These are phyloP conservation scores for Metarhizium brunneum DNA, from an alignment of 2,329 filamentous ascomycete species.

Conservation along the genomic window DNA sequence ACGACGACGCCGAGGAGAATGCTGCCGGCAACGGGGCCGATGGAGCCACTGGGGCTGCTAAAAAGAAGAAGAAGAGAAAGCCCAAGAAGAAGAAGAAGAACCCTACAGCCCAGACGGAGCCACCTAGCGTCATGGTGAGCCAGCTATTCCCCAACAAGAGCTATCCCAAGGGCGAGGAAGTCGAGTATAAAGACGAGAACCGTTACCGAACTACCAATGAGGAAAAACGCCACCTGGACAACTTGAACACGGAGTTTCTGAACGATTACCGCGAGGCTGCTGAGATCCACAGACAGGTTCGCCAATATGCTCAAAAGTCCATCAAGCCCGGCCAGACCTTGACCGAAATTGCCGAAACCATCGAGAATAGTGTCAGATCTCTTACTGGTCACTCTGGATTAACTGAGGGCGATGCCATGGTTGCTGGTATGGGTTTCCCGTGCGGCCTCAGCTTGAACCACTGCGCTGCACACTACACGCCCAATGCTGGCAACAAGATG, in stretches of 20 bases:
- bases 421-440: constrained; percentile 79
- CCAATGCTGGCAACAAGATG: constrained; percentile 77
- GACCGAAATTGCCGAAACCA: constrained; percentile 78
- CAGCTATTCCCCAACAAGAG: constrained; percentile 62
- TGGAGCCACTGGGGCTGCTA: constrained; percentile 26
- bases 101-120: constrained; percentile 62
- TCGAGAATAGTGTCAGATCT: constrained; percentile 72
- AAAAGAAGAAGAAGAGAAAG: constrained; percentile 63
- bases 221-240: constrained; percentile 75
- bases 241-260: constrained; percentile 72
- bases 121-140: constrained; percentile 62
- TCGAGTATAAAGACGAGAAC: constrained; percentile 71
- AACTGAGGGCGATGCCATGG: constrained; percentile 67
- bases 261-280: constrained; percentile 74
- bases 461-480: constrained; percentile 78
- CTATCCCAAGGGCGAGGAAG: constrained; percentile 70
- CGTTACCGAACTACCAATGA: constrained; percentile 68
- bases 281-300: constrained; percentile 83
- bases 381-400: constrained; percentile 69
- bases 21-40: constrained; percentile 22
- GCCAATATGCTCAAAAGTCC: constrained; percentile 70
- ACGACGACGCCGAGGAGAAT: constrained; percentile 42
- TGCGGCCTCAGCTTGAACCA: constrained; percentile 78
- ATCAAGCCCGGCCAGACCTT: constrained; percentile 75
- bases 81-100: constrained; percentile 78